These are phyloP conservation scores for Thalassiosira exigua DNA, from an alignment of 352 stramenopile species.

Conservation along the genomic window DNA sequence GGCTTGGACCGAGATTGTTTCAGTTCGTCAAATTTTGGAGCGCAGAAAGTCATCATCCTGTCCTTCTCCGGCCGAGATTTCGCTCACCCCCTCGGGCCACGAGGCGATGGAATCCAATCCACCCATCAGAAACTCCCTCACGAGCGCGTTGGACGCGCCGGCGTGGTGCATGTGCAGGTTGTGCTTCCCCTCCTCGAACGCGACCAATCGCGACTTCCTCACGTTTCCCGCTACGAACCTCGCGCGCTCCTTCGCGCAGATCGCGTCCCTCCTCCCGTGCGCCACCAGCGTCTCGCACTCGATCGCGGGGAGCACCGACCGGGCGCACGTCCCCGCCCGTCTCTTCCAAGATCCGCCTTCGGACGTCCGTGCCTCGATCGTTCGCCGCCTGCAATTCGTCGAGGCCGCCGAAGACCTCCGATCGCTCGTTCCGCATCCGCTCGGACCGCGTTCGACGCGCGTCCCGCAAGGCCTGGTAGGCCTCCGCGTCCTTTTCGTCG, in stretches of 20 bases:
- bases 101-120: no score
- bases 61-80: no score
- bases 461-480: not conserved
- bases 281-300: not conserved
- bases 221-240: not conserved
- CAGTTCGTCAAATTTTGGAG: no score
- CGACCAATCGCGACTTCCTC: not conserved
- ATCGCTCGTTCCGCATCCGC: not conserved
- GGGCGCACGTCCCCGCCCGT: constrained; percentile 16
- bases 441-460: not conserved
- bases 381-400: constrained; percentile 29
- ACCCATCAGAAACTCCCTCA: constrained; percentile 26
- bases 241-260: not conserved
- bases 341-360: constrained; percentile 13
- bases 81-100: no score
- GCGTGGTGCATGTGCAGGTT: constrained; percentile 38
- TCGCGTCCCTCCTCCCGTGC: not conserved
- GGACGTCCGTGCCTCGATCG: constrained; percentile 26
- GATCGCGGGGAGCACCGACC: not conserved
- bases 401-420: constrained; percentile 4
- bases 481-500: not conserved
- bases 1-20: no score
- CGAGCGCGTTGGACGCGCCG: constrained; percentile 16
- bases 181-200: constrained; percentile 43
- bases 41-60: no score